Evolutionary conservation across 495 filamentous ascomycete species (phyloP).

Genomic region (Haplographium delicatum): DNA sequence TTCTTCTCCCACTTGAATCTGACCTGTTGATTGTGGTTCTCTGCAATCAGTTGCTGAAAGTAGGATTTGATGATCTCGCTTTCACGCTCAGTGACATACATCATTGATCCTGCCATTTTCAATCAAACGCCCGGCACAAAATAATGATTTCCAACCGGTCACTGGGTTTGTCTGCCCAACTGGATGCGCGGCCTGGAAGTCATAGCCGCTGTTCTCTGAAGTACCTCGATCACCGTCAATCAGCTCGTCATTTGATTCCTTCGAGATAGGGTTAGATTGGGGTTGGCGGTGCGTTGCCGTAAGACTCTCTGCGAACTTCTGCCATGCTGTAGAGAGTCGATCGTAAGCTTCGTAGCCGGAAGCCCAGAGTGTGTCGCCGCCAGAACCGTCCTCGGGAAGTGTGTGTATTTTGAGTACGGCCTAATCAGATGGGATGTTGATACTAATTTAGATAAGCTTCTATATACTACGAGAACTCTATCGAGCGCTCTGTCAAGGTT

Average conservation of each 20-base stretch:
- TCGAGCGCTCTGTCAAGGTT: too few relatives aligned
- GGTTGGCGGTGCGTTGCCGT: conserved; percentile 66
- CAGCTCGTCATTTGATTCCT: not conserved
- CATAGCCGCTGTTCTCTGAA: too few relatives aligned
- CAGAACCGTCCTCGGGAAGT: not conserved
- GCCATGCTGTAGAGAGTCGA: conserved; percentile 57
- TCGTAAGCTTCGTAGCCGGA: conserved; percentile 76
- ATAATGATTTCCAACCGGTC: too few relatives aligned
- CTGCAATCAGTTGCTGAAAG: too few relatives aligned
- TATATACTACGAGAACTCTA: too few relatives aligned
- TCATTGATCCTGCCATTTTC: too few relatives aligned
- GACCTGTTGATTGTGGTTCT: conserved; percentile 77
- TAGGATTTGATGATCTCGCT: too few relatives aligned
- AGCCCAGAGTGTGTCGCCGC: conserved; percentile 58
- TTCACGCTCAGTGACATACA: too few relatives aligned
- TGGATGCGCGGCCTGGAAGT: too few relatives aligned
- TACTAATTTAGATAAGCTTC: too few relatives aligned
- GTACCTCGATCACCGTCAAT: not conserved
- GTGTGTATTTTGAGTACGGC: not conserved
- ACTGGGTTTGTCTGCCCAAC: too few relatives aligned
- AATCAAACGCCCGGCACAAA: too few relatives aligned
- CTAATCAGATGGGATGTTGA: not conserved
- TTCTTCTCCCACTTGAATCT: conserved; percentile 56
- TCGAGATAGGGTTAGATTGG: conserved; percentile 34
- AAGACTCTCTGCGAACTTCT: conserved; percentile 58